Evolutionary conservation across 2,329 filamentous ascomycete genomes (phyloP), one percentile per base, ranked within the genome.

Genomic region (Aureobasidium uvarum): DNA sequence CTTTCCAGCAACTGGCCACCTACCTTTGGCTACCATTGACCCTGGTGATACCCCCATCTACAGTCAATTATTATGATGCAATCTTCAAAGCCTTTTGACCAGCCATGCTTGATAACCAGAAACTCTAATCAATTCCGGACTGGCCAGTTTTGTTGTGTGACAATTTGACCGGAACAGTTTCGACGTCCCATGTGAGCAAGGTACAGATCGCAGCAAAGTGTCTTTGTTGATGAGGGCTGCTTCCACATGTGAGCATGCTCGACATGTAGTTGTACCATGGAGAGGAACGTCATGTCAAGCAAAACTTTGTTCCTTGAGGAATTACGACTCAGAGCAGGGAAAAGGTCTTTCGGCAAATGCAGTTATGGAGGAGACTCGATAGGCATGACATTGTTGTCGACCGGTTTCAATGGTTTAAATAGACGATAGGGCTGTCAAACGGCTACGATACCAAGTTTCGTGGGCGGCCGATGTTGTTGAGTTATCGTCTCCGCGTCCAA

Each of bases 381-480:
- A 31, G 28, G 25, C 18, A 31, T 51, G 16, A n/a, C 48, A 31
- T 18, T 31, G 23, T 25, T 31, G 23, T 14, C 46, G 31, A 51
- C 48, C 48, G 48, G 25, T 51, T 31, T 16, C 28, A 51, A 51
- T 33, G 54, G 55, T 33, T 33, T 5, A 23, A 20, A 31, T 33
- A 50, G 13, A 50, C 23, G 46, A 50, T 63, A 45, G 39, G 38
- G 41, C 48, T 33, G 48, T 38, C 33, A 36, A 54, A 63, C 46
- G 48, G 60, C 48, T 41, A 11, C 38, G 20, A 52, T 13, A 31
- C 23, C 59, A 62, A 62, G 45, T 41, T 62, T 51, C 7, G 25
- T n/a, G n/a, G 16, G 14, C 48, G 18, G 46, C 7, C 33, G 33
- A 63, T 43, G 60, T 54, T 54, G 48, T 63, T 63, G 60, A 54